Evolutionary conservation across 1,284 basidiomycete species (phyloP), one percentile per base, ranked within the genome.

Genomic region (Phenoliferia sp.): DNA sequence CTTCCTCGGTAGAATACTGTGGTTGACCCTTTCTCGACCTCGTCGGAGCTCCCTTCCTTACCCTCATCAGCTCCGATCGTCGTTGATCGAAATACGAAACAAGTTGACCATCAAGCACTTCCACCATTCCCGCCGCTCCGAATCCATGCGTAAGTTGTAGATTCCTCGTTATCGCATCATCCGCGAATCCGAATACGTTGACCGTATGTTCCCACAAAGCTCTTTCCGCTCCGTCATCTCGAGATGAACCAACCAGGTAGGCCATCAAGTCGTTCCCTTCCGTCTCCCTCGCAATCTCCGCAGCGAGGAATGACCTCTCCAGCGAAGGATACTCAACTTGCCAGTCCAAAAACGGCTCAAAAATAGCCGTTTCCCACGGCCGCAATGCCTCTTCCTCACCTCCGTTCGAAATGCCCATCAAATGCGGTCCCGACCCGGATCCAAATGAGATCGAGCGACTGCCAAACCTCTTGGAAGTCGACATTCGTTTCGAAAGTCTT

Each of bases 301-400:
- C 82, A 4, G 86, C 82, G 58, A 95, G 80, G 61, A 86, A 83
- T 15, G 85, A 84, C 55, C 84, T 83, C 78, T 97, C 94, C 48
- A 94, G 82, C 0, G 83, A 80, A 0, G 85, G 84, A 78, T 94
- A 96, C 64, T 92, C 88, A 22, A 86, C 83, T 76, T 96, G 94
- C 69, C 89, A 88, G 76, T 94, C 90, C 26, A 94, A 82, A 81
- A 95, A 96, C 0, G 94, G 91, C 76, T 94, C 92, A 78, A 93
- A 94, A 12, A 96, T 82, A 50, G 89, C 87, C 63, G 88, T 87
- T 75, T 95, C 92, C 94, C 94, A 96, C 59, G 87, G 52, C 63
- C 72, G 67, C 59, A 76, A 60, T 39, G 73, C 52, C 29, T 62
- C 63, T 39, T 57, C 59, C 22, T 57, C 61, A 44, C 26, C 59